Evolutionary conservation across 495 filamentous ascomycete species (phyloP).

Genomic region (Penicillium manginii): DNA sequence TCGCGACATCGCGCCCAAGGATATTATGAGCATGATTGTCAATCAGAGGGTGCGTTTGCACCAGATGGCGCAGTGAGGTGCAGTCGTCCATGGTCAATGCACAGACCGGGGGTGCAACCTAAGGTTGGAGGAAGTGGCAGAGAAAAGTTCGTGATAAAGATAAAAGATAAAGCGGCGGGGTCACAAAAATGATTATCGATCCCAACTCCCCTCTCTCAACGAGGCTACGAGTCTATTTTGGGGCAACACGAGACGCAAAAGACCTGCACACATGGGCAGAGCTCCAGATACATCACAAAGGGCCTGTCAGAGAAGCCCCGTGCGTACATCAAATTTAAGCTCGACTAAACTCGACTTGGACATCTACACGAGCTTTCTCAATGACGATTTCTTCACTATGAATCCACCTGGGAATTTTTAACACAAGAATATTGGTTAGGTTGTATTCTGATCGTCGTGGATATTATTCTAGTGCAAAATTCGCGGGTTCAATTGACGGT

Average conservation of each 20-base stretch:
- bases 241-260: too few species aligned
- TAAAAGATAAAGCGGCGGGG: background rate
- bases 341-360: constrained; percentile 20
- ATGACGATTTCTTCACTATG: background rate
- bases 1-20: constrained; percentile 45
- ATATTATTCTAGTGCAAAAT: background rate
- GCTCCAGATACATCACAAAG: background rate
- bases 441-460: background rate
- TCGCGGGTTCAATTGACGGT: background rate
- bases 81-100: constrained; percentile 34
- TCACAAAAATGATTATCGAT: background rate
- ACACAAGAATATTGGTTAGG: background rate
- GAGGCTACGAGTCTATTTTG: too few species aligned
- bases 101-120: background rate
- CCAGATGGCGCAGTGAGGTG: constrained; percentile 47
- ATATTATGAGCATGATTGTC: constrained; percentile 90
- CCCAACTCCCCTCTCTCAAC: too few species aligned
- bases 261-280: too few species aligned
- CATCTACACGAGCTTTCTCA: constrained; percentile 20
- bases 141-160: background rate
- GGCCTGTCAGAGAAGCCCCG: background rate
- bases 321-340: constrained; percentile 7
- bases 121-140: background rate
- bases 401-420: background rate
- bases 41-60: constrained; percentile 75